Evolutionary conservation across 2,329 filamentous ascomycete genomes (phyloP), one percentile per base, ranked within the genome.

Genomic region (Microascus cirrosus): DNA sequence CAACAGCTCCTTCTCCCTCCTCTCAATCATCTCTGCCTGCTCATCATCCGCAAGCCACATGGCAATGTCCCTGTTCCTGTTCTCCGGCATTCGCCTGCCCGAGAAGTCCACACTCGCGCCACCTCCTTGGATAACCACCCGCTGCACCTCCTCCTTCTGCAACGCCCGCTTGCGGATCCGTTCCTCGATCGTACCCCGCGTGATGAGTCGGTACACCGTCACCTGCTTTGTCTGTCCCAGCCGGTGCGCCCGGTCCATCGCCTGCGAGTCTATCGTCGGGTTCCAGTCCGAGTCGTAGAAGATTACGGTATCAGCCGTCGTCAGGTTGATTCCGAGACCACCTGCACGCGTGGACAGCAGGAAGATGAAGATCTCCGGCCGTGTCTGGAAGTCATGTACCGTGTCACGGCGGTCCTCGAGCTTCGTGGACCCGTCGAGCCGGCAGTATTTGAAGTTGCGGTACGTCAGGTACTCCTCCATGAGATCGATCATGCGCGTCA

Each of bases 211-310:
- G 73, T 97, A 99, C 12, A 99, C 94, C 0, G 92, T 96, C 59
- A 99, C 94, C 73, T 99, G 94, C 64, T 84, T 84, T 2, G 93
- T 97, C 72, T 99, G 93, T 55, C 94, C 94, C 39, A 99, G 83
- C 82, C 94, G 90, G 83, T 99, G 94, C 13, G 94, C 94, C 71
- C 94, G 89, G 72, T 99, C 94, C 94, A 97, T 97, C 72, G 94
- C 94, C 71, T 99, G 94, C 57, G 90, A 95, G 71, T 99, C 94
- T 67, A 97, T 97, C 3, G 94, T 97, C 0, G 94, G 94, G 70
- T 99, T 99, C 94, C 94, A 99, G 71, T 99, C 94, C 12, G 90
- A 95, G 70, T 99, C 94, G 79, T 99, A 99, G 77, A 99, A 99
- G 73, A 99, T 97, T 73, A 99, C 94, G 0, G 94, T 99, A 70